These are phyloP conservation scores for Boletus speciosus DNA, from an alignment of 768 basidiomycete genomes.

Conservation along the genomic window DNA sequence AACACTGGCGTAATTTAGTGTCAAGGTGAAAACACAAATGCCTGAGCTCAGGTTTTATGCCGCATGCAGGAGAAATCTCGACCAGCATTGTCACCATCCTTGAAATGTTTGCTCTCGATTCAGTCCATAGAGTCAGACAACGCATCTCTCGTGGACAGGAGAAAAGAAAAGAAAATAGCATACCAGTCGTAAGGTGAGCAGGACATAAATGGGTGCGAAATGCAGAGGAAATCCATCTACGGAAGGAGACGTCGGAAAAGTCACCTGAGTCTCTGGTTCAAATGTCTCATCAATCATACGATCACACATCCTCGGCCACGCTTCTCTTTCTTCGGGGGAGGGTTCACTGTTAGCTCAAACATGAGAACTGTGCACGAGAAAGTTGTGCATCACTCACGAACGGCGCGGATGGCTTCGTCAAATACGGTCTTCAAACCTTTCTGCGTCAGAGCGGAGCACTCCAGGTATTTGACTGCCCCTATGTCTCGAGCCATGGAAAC, in stretches of 20 bases:
- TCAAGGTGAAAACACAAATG: neutral
- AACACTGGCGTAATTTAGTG: too few species aligned
- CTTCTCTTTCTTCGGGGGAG: constrained; percentile 58
- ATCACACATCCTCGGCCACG: constrained; percentile 59
- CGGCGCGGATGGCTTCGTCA: constrained; percentile 97
- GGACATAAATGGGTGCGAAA: constrained; percentile 67
- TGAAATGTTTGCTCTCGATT: neutral
- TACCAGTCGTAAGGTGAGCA: constrained; percentile 66
- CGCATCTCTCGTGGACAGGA: constrained; percentile 32
- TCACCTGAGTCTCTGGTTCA: constrained; percentile 18
- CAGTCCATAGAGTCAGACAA: constrained; percentile 31
- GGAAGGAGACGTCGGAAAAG: constrained; percentile 18
- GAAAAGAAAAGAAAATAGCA: constrained; percentile 33
- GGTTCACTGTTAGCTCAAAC: constrained; percentile 56
- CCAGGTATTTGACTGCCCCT: constrained; percentile 92
- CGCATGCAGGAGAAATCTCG: neutral
- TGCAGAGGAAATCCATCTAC: constrained; percentile 37
- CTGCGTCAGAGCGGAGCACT: constrained; percentile 95
- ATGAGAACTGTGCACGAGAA: constrained; percentile 7
- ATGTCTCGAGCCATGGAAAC: constrained; percentile 91
- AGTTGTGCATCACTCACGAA: constrained; percentile 57
- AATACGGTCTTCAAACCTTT: constrained; percentile 99
- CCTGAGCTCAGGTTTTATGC: neutral
- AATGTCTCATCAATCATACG: constrained; percentile 47
- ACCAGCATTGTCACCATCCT: neutral